A percentile compares a stretch with the other conserved stretches of the same genome.
These are phyloP conservation scores for Hymenoscyphus linearis DNA, from an alignment of 2,329 filamentous ascomycete species.

Conservation along the genomic window DNA sequence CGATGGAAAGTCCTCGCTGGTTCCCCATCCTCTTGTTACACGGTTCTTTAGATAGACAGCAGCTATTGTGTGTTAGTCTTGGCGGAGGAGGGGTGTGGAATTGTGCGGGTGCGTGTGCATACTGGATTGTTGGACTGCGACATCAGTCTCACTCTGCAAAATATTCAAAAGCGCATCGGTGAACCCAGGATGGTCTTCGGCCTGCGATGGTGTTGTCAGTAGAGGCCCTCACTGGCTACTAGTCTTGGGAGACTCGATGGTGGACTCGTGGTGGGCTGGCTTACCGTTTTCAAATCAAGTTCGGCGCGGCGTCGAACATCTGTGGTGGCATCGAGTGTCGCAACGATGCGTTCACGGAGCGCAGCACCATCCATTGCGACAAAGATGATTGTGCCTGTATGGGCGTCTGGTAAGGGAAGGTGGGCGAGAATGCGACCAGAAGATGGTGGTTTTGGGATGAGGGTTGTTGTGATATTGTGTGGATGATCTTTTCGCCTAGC, in stretches of 20 bases:
- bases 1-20: conserved; percentile 63
- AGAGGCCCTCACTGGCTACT: neutral
- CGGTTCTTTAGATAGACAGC: conserved; percentile 98
- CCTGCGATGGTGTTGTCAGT: conserved; percentile 45
- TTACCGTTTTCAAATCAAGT: conserved; percentile 76
- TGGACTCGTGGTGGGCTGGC: conserved; percentile 14
- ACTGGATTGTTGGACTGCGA: conserved; percentile 83
- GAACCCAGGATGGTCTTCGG: conserved; percentile 86
- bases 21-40: conserved; percentile 86
- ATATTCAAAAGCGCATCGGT: conserved; percentile 87
- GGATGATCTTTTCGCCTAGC: neutral
- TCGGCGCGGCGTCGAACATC: conserved; percentile 73
- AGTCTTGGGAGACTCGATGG: neutral
- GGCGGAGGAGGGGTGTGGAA: conserved; percentile 24
- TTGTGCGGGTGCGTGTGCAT: conserved; percentile 38
- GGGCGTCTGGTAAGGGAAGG: conserved; percentile 1
- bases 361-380: conserved; percentile 64
- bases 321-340: conserved; percentile 69
- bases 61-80: conserved; percentile 49
- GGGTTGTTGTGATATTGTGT: neutral
- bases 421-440: conserved; percentile 12
- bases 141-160: conserved; percentile 80
- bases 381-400: conserved; percentile 12
- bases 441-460: neutral
- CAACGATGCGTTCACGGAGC: conserved; percentile 70